Conservation (phyloP, 805 yeast species). For the Martiniozyma abietophila region DNA sequence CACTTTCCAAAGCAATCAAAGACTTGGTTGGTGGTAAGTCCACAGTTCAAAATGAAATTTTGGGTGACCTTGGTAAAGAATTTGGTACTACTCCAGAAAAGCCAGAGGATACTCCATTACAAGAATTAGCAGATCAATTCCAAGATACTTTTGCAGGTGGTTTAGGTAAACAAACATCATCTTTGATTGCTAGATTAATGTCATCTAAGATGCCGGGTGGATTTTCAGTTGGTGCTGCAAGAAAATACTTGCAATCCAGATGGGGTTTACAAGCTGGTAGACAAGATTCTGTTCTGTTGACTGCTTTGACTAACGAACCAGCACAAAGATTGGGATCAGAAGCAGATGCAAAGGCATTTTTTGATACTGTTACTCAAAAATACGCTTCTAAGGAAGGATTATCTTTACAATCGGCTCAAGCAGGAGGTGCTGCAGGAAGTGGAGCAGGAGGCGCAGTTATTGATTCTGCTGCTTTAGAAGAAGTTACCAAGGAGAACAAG, state of each 20-base stretch:
- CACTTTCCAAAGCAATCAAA: slow-evolving; percentile 88
- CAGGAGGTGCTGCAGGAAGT: slow-evolving; percentile 41
- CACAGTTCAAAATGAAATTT: slow-evolving; percentile 95
- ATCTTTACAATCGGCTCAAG: slow-evolving; percentile 57
- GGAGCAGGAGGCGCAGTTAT: slow-evolving; percentile 79
- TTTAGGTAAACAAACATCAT: slow-evolving; percentile 88
- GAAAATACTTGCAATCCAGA: slow-evolving; percentile 84
- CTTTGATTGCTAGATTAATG: slow-evolving; percentile 83
- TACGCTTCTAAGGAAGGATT: slow-evolving; percentile 81
- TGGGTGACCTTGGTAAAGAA: slow-evolving; percentile 98
- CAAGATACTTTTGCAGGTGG: slow-evolving; percentile 84
- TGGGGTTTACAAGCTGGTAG: slow-evolving; percentile 93
- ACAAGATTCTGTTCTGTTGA: slow-evolving; percentile 81
- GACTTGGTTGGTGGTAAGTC: slow-evolving; percentile 98
- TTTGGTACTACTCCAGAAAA: slow-evolving; percentile 97
- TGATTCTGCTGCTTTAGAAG: slow-evolving; percentile 93
- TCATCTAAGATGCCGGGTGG: slow-evolving; percentile 99
- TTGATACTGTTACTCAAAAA: slow-evolving; percentile 73
- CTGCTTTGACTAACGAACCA: slow-evolving; percentile 86
- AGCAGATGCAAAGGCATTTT: slow-evolving; percentile 80
- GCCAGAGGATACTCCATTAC: slow-evolving; percentile 96
- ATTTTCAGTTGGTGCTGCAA: slow-evolving; percentile 81
- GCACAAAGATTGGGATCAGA: slow-evolving; percentile 80
- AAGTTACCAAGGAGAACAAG: slow-evolving; percentile 60
- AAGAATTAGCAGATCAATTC: slow-evolving; percentile 90